These are phyloP conservation scores for Diaporthe humulicola DNA, from an alignment of 2,329 filamentous ascomycete genomes.

Conservation along the genomic window DNA sequence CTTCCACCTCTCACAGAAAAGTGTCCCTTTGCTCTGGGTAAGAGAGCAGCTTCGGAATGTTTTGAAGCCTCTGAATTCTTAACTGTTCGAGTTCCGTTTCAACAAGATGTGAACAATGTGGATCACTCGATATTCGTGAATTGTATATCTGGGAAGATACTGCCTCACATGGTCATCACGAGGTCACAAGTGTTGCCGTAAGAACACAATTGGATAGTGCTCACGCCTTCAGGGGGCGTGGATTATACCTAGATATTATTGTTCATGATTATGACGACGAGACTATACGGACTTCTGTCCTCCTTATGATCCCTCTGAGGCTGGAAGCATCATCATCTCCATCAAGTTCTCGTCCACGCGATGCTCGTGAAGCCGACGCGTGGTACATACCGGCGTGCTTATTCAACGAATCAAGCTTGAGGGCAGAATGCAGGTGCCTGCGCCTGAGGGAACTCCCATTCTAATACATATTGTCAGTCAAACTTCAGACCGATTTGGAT, in stretches of 20 bases:
- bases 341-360: conserved; percentile 7
- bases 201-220: background rate
- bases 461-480: background rate
- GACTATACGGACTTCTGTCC: conserved; percentile 12
- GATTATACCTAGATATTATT: background rate
- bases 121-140: background rate
- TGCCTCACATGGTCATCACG: background rate
- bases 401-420: conserved; percentile 9
- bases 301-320: conserved; percentile 10
- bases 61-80: too few relatives aligned
- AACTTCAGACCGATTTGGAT: background rate
- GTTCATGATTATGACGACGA: background rate
- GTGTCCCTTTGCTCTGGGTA: too few relatives aligned
- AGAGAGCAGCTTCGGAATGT: too few relatives aligned
- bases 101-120: too few relatives aligned
- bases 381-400: background rate
- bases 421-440: background rate
- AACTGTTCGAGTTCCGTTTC: too few relatives aligned
- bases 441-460: background rate
- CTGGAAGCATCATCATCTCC: background rate
- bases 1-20: too few relatives aligned
- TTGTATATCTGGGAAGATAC: background rate
- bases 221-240: background rate
- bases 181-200: background rate
- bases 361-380: conserved; percentile 8